A percentile compares a stretch with the other conserved stretches of the same genome.
These are phyloP conservation scores for Pythium inflatum DNA, from an alignment of 352 stramenopile species.

Conservation along the genomic window DNA sequence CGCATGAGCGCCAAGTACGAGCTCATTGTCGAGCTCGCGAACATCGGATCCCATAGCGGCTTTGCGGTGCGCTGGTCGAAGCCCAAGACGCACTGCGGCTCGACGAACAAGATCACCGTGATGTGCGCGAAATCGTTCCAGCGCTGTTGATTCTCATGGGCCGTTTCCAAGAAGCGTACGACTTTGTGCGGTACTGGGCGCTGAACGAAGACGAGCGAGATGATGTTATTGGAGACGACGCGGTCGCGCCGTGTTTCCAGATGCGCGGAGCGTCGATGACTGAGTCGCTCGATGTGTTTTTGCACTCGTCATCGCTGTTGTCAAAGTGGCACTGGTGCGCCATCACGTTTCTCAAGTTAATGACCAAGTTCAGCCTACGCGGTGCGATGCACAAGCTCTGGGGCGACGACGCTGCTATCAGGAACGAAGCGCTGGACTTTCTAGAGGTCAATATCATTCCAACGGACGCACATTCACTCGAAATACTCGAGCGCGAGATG, in stretches of 20 bases:
- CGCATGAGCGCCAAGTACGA: conserved; percentile 27
- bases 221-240: not conserved
- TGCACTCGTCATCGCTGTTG: not conserved
- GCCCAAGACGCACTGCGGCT: conserved; percentile 23
- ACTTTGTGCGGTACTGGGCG: conserved; percentile 21
- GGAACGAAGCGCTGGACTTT: not conserved
- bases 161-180: conserved; percentile 16
- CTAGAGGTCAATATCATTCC: not conserved
- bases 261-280: conserved; percentile 3
- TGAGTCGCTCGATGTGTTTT: conserved; percentile 11
- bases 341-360: conserved; percentile 12
- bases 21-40: conserved; percentile 4
- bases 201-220: conserved; percentile 3
- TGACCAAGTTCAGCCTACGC: conserved; percentile 1
- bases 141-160: conserved; percentile 15
- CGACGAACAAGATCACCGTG: conserved; percentile 8
- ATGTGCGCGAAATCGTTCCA: conserved; percentile 5
- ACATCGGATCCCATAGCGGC: not conserved
- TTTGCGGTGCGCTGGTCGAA: conserved; percentile 6
- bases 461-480: not conserved
- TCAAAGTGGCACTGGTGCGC: not conserved
- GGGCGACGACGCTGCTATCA: not conserved
- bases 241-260: conserved; percentile 9
- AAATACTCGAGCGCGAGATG: not conserved
- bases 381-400: conserved; percentile 5